phyloP scores from a whole-genome alignment of 2,329 filamentous ascomycete species.

The Colletotrichum sp. region DNA sequence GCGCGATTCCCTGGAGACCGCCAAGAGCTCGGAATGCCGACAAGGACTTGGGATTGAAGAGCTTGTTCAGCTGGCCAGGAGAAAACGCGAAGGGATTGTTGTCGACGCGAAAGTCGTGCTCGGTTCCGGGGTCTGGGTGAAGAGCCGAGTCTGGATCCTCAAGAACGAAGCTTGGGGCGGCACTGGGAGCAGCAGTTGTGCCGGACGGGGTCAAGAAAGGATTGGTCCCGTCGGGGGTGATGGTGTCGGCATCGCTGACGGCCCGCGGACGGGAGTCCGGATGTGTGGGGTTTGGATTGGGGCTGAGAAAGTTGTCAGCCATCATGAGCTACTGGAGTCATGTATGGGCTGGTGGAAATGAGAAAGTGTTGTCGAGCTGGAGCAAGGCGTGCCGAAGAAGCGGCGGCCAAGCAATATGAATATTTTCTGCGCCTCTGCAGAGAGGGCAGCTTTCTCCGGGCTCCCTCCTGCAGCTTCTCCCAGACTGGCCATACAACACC shows the following conservation, averaged over 20 bases:
- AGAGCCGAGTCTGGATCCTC: conserved; percentile 55
- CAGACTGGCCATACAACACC: neutral
- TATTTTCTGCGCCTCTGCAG: neutral
- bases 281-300: conserved; percentile 8
- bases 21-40: conserved; percentile 75
- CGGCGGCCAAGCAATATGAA: conserved; percentile 14
- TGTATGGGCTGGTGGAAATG: neutral
- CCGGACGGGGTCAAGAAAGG: conserved; percentile 26
- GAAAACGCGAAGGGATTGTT: conserved; percentile 80
- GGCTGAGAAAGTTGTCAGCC: conserved; percentile 9
- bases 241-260: conserved; percentile 18
- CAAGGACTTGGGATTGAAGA: conserved; percentile 77
- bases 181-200: conserved; percentile 10
- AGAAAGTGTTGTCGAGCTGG: conserved; percentile 13
- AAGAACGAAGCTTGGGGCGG: conserved; percentile 13
- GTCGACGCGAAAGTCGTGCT: conserved; percentile 69
- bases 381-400: conserved; percentile 16
- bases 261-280: conserved; percentile 10
- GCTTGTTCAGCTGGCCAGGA: conserved; percentile 74
- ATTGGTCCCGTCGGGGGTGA: conserved; percentile 15
- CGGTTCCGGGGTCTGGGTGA: conserved; percentile 71
- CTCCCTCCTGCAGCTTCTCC: neutral
- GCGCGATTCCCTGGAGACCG: conserved; percentile 71
- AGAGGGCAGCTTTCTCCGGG: conserved; percentile 7
- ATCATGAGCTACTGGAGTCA: neutral